Evolutionary conservation across 257 asterid species (phyloP).

Genomic region (Nicotiana knightiana): DNA sequence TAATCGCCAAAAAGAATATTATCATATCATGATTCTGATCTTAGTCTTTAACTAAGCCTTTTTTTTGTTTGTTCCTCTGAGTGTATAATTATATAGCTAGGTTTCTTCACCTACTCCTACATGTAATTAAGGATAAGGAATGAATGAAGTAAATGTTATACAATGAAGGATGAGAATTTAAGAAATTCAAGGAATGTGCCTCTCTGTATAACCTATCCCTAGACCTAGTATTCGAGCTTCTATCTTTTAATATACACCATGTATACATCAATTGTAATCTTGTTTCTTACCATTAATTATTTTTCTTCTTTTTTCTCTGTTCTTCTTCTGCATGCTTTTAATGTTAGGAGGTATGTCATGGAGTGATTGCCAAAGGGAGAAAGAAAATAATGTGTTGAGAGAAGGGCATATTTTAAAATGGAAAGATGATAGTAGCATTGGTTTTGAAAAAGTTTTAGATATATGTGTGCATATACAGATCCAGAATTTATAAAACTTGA

Average conservation of each 20-base stretch:
- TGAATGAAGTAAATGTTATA: conserved; percentile 21
- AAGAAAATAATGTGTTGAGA: background rate
- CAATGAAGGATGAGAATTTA: background rate
- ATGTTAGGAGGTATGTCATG: background rate
- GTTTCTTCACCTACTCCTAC: background rate
- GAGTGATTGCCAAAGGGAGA: background rate
- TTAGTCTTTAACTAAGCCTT: conserved; percentile 30
- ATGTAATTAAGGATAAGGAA: conserved; percentile 12
- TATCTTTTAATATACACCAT: background rate
- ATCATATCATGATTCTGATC: conserved; percentile 37
- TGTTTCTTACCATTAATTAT: too few species aligned
- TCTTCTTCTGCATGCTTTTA: background rate
- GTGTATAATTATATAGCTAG: background rate
- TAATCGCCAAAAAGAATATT: conserved; percentile 49
- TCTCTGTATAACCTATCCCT: conserved; percentile 24
- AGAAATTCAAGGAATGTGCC: background rate
- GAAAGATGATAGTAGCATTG: conserved; percentile 15
- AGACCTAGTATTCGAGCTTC: conserved; percentile 19
- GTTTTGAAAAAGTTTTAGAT: conserved; percentile 22
- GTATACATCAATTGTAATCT: background rate
- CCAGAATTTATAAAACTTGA: background rate
- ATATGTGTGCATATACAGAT: conserved; percentile 16
- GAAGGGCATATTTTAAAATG: background rate
- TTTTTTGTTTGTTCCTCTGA: conserved; percentile 31
- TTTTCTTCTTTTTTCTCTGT: background rate